Base-by-base conservation (phyloP, 768 basidiomycete genomes). In the Leccinum subtestaceum region DNA sequence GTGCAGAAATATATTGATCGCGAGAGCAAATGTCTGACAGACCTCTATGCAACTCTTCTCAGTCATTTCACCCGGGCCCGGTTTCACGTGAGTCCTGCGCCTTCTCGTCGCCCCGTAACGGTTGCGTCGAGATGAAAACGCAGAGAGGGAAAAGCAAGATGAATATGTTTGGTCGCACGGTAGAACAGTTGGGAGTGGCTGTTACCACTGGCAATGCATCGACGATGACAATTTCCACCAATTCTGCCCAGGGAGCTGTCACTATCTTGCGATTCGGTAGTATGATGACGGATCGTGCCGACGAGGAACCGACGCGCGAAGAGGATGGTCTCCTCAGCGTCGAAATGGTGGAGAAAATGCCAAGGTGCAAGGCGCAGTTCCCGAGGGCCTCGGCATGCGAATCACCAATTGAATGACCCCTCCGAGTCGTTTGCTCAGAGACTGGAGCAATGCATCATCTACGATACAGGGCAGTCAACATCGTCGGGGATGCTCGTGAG, bases 181-280 rank as follows among this genome's bases (percentile, higher is more conserved):
- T 96, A 36, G 90, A 94, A 70, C 84, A 85, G 60, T 76, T 97
- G 47, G 86, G 89, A 57, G 86, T 88, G 0, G 85, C 90, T 5
- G 85, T 91, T 4, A 82, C 82, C 17, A 86, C 25, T 25, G 25
- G 5, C 25, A 25, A 83, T 8, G 84, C 85, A 1, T 80, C 84
- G 4, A 78, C 82, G 0, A 78, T 79, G 17, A 84, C 85, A 21
- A 77, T 77, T 2, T 83, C 86, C 5, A 83, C 86, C 4, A 86
- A 89, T 0, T 89, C 91, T 25, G 85, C 91, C 23, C 87, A 90
- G 69, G 93, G 93, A 4, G 93, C 94, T 1, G 91, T 91, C 7
- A 91, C 89, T 2, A 78, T 97, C 32, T 87, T 95, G 77, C 87
- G 95, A 59, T 91, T 96, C 67, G 91, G 93, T 51, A 90, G 92